Base-by-base conservation (phyloP, 2,329 filamentous ascomycete genomes). In the Ilyonectria robusta region DNA sequence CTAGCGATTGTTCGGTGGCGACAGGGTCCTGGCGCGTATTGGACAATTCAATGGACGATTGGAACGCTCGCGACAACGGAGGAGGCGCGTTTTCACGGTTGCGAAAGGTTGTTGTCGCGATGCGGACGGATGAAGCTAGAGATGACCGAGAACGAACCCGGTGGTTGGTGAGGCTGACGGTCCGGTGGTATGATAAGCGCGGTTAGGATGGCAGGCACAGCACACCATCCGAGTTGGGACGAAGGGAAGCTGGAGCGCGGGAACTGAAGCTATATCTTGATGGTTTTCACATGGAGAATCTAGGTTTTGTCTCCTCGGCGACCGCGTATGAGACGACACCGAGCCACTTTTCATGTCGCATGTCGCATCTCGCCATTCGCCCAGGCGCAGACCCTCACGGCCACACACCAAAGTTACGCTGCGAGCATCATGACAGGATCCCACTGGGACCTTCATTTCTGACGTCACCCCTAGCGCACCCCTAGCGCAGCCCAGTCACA, bases 171-270 rank as follows among this genome's bases (percentile, higher is more conserved):
- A 51, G 48, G 48, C 17, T 51, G 48, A 51, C 48, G 10, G 29
- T 10, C n/a, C 40, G 17, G 64, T 67, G 70, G 68, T 72, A 69
- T 74, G 72, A 69, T 71, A 67, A 67, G 72, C 68, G 62, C 63
- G 66, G 64, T 72, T 35, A n/a, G 50, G 50, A 53, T 21, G 31
- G 50, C 23, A 53, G 35, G 35, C 15, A 53, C 50, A 50, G 59
- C 40, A 63, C 55, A 55, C 46, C 54, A 56, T 59, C 48, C 59
- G 53, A 35, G 54, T 54, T 56, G 26, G 48, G 51, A 47, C 50
- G 46, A 66, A 60, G 58, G 58, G 15, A 42, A 51, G 48, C 15
- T 9, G 31, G 13, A 23, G 21, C 8, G 19, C 31, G n/a, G 40
- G 40, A 42, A 11, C n/a, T 29, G 35, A 37, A 17, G 15, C 17